Base-by-base conservation (phyloP, 192 early-diverging fungal species). In the Kickxella alabastrina region DNA sequence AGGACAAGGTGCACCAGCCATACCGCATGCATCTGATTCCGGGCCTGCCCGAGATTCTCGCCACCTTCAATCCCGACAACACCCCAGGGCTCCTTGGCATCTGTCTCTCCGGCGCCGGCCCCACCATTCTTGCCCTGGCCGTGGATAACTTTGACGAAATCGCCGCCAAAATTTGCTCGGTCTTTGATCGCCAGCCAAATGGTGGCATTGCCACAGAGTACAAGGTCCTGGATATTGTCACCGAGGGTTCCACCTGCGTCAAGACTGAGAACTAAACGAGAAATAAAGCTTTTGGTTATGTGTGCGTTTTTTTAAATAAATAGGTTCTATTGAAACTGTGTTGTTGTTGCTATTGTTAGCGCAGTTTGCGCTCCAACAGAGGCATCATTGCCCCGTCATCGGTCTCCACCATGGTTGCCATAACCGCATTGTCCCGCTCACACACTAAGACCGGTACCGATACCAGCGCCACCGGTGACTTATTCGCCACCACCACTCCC, bases 101-200 rank as follows among this genome's bases (percentile, higher is more conserved):
- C 25, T 97, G 95, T 53, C 74, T 98, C 39, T 90, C 87, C 54
- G 97, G 97, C 39, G 97, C 97, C 3, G 97, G 97, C 1, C 97
- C 97, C 17, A 97, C 94, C 26, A 91, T 99, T 34, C 77, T 99
- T 29, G 90, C 88, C 13, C 73, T 99, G 43, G 93, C 92, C 0
- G 82, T 80, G 3, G 72, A 79, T 43, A 85, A 93, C 64, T 92
- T 92, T 81, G 91, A 95, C 51, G 53, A 65, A 23, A 95, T 98
- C 44, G 93, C 92, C 2, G 56, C 41, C 10, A 65, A 67, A 36
- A 62, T 77, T 29, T 55, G 59, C 28, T 39, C 51, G 3, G 40
- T 77, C 18, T 62, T 77, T 52, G 59, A 47, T 7, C 50, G 52
- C 38, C 74, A 77, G 49, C 57, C 62, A n/a, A 51, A 61, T 28